Evolutionary conservation across 257 asterid species (phyloP).

Genomic region (Capsicum chinense): DNA sequence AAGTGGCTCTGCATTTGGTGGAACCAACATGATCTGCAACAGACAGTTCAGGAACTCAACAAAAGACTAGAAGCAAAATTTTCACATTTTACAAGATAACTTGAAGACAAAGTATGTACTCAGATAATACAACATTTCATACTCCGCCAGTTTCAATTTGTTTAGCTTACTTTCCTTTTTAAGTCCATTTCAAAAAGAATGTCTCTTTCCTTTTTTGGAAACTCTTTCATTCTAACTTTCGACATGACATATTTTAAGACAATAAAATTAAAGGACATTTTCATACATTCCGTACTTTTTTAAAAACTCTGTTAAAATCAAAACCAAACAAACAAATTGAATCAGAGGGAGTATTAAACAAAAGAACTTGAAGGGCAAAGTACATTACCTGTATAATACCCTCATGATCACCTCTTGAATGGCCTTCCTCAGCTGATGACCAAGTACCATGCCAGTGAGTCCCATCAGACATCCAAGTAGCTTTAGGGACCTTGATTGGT

Average conservation of each 20-base stretch:
- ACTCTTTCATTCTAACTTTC: no score
- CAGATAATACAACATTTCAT: background rate
- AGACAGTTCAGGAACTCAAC: background rate
- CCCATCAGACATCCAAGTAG: slow-evolving; percentile 96
- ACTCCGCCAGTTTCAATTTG: no score
- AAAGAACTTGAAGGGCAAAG: background rate
- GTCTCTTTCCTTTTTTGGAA: no score
- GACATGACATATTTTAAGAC: no score
- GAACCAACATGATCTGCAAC: slow-evolving; percentile 84
- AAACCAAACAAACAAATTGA: no score
- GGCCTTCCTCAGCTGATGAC: slow-evolving; percentile 72
- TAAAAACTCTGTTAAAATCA: no score
- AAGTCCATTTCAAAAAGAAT: no score
- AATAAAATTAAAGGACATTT: no score
- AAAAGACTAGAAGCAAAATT: no score
- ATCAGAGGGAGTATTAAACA: background rate
- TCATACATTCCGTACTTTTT: no score
- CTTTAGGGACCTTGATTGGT: slow-evolving; percentile 64
- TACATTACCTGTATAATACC: slow-evolving; percentile 83
- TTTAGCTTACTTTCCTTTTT: no score
- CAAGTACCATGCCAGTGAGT: slow-evolving; percentile 94
- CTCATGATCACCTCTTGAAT: slow-evolving; percentile 82
- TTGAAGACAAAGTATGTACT: background rate
- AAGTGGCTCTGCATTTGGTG: slow-evolving; percentile 73
- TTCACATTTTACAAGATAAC: no score